phyloP scores from a whole-genome alignment of 2,329 filamentous ascomycete genomes.

The Fusarium chuoi region DNA sequence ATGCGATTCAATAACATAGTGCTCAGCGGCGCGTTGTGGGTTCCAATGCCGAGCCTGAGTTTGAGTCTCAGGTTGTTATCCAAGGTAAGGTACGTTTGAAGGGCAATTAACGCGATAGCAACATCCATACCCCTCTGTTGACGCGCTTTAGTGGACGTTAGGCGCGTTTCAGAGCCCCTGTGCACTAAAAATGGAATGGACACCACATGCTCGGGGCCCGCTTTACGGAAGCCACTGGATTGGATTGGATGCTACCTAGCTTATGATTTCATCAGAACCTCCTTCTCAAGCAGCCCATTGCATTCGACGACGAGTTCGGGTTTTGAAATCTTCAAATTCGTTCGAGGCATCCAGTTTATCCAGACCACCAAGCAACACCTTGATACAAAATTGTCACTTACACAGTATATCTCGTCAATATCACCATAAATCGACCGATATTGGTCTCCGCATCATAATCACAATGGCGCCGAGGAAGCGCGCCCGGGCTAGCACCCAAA shows the following conservation, averaged over 20 bases:
- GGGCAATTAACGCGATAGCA: slow-evolving; percentile 27
- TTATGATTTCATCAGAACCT: slow-evolving; percentile 29
- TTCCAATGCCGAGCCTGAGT: neutral
- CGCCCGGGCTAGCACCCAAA: slow-evolving; percentile 63
- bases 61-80: slow-evolving; percentile 6
- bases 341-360: neutral
- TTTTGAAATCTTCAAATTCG: slow-evolving; percentile 12
- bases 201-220: neutral
- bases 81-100: neutral
- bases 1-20: slow-evolving; percentile 20
- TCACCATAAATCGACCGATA: neutral
- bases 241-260: neutral
- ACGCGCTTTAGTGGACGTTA: slow-evolving; percentile 28
- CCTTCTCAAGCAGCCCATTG: neutral
- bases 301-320: neutral
- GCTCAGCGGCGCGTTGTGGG: neutral
- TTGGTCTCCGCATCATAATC: neutral
- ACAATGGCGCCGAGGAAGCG: slow-evolving; percentile 78
- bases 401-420: neutral
- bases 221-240: neutral
- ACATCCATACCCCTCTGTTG: slow-evolving; percentile 14
- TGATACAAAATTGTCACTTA: neutral
- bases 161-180: slow-evolving; percentile 21
- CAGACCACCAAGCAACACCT: neutral
- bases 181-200: slow-evolving; percentile 22